Conservation (phyloP, 768 basidiomycete genomes). For the Clathrus columnatus region DNA sequence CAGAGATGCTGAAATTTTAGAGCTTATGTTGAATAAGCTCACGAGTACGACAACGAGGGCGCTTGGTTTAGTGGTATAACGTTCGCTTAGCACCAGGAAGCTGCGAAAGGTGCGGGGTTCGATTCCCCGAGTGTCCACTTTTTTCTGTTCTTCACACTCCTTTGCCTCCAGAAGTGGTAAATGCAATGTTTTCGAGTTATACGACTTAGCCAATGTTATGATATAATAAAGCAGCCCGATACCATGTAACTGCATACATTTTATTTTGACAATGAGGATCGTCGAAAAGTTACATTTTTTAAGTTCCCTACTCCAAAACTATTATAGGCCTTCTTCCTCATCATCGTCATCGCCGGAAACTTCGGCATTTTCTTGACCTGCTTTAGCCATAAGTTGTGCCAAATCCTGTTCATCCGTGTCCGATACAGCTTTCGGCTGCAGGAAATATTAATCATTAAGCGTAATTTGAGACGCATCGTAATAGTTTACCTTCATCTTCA, state of each 20-base stretch:
- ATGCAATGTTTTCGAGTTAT: too few species aligned
- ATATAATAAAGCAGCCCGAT: too few species aligned
- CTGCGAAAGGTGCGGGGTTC: slow-evolving; percentile 1
- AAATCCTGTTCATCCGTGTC: slow-evolving; percentile 97
- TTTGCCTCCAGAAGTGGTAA: too few species aligned
- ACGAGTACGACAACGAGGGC: too few species aligned
- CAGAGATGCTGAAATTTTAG: too few species aligned
- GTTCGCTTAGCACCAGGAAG: not conserved
- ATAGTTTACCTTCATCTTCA: slow-evolving; percentile 85
- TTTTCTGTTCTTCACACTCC: not conserved
- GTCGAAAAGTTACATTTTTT: too few species aligned
- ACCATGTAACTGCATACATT: too few species aligned
- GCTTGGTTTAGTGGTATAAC: slow-evolving; percentile 3
- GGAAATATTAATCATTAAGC: too few species aligned
- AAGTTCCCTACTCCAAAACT: too few species aligned
- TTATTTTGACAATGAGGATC: too few species aligned
- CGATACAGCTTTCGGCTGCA: slow-evolving; percentile 91
- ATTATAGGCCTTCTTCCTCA: slow-evolving; percentile 36
- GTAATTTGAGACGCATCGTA: not conserved
- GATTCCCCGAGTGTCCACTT: not conserved
- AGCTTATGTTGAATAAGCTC: too few species aligned
- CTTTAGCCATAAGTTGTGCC: slow-evolving; percentile 94
- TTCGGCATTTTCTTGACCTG: slow-evolving; percentile 88
- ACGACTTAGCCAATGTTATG: too few species aligned
- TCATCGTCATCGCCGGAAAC: slow-evolving; percentile 93